Conservation (phyloP, 176 grass and related monocot species). For the Bothriochloa decipiens region DNA sequence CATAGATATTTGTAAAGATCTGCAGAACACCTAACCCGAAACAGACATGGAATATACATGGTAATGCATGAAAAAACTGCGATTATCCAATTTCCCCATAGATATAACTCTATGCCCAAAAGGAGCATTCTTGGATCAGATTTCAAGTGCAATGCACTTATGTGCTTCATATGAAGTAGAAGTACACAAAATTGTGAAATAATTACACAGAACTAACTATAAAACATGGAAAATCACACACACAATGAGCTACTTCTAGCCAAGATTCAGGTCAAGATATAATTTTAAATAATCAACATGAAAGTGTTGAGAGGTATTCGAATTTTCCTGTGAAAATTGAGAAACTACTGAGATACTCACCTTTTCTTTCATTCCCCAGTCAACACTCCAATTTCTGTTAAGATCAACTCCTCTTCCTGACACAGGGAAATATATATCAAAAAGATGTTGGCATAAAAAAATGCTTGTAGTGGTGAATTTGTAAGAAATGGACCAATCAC, state of each 20-base stretch:
- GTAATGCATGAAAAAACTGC: neutral
- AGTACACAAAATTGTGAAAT: slow-evolving; percentile 3
- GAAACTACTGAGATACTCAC: slow-evolving; percentile 37
- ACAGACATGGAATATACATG: neutral
- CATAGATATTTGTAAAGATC: neutral
- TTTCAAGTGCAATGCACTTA: neutral
- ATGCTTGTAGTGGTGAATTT: slow-evolving; percentile 1
- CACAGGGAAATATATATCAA: slow-evolving; percentile 28
- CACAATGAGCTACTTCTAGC: neutral
- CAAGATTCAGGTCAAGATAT: slow-evolving; percentile 12
- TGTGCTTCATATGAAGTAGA: slow-evolving; percentile 26
- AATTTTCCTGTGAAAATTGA: neutral
- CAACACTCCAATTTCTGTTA: slow-evolving; percentile 98
- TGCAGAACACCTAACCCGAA: neutral
- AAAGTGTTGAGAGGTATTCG: neutral
- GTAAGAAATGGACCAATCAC: slow-evolving; percentile 46
- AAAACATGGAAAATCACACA: slow-evolving; percentile 9
- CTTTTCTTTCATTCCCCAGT: slow-evolving; percentile 99
- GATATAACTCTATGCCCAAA: neutral
- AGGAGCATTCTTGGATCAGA: neutral
- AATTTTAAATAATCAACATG: slow-evolving; percentile 6
- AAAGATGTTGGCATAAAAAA: neutral
- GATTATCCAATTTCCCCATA: neutral
- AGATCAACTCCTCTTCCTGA: slow-evolving; percentile 98
- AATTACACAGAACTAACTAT: slow-evolving; percentile 4